Conservation (phyloP, 768 basidiomycete species). For the Kwoniella dendrophila region DNA sequence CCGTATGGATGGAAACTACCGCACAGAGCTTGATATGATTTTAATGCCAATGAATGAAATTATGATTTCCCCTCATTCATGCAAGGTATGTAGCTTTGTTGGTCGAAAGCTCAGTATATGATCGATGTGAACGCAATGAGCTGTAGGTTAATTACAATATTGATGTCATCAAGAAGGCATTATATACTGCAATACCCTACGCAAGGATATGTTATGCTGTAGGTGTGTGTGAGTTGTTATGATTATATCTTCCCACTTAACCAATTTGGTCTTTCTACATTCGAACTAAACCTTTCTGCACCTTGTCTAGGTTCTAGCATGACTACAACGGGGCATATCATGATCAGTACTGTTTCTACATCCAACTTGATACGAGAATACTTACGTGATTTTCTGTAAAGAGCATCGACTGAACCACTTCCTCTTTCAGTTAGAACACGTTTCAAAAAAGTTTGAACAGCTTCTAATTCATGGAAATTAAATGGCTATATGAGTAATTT, state of each 20-base stretch:
- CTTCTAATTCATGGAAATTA: slow-evolving; percentile 82
- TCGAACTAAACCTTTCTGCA: slow-evolving; percentile 39
- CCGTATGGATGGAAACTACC: too few species aligned
- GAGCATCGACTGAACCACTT: slow-evolving; percentile 50
- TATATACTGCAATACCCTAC: background rate
- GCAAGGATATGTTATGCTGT: background rate
- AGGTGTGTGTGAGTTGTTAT: background rate
- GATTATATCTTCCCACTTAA: slow-evolving; percentile 34
- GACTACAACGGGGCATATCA: slow-evolving; percentile 25
- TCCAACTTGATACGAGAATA: background rate
- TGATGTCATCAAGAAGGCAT: too few species aligned
- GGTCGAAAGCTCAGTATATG: too few species aligned
- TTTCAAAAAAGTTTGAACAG: slow-evolving; percentile 65
- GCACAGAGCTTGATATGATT: too few species aligned
- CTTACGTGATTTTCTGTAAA: slow-evolving; percentile 53
- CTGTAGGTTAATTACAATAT: too few species aligned
- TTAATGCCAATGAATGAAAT: too few species aligned
- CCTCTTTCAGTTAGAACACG: slow-evolving; percentile 50
- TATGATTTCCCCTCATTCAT: too few species aligned
- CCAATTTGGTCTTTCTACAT: slow-evolving; percentile 51
- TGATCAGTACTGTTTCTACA: background rate
- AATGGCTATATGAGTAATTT: slow-evolving; percentile 49
- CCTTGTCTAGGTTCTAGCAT: slow-evolving; percentile 53
- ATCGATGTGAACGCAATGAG: too few species aligned
- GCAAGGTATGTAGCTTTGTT: too few species aligned